Base-by-base conservation (phyloP, 1,139 yeast genomes). In the Debaryomyces subglobosus region DNA sequence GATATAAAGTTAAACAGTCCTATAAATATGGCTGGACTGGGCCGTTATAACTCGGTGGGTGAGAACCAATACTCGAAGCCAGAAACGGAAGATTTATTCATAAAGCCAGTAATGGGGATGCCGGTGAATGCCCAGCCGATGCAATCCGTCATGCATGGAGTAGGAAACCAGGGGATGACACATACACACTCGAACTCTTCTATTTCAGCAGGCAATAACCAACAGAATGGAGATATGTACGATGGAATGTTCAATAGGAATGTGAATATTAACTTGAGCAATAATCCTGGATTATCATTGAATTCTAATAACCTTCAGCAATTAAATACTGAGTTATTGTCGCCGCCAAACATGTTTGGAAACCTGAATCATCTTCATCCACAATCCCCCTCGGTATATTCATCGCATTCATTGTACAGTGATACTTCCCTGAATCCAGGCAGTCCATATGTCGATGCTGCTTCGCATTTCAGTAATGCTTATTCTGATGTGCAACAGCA, bases 361-460 rank as follows among this genome's bases (percentile, higher is more conserved):
- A 44, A 27, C 47, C 40, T 40, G 25, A 44, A 49, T 12, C 43
- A 32, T 9, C 43, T 59, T 16, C 51, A 50, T 45, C 62, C 63
- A 23, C 51, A 49, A 15, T 61, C 62, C 7, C 65, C 65, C 1
- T 50, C 59, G 36, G 58, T 53, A 13, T 58, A 52, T 43, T 64
- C 68, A 2, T 49, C 59, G 16, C 62, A 72, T 52, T 71, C 77
- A 4, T 46, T 64, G 9, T 68, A 66, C 52, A 62, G 73, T 9
- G 80, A 75, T 7, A 67, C 61, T 27, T 69, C 75, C 3, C 71
- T 73, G 51, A 70, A 70, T 48, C 72, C 77, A 2, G 70, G 68
- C 18, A 67, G 74, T 35, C 78, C 79, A 3, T 76, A 57, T 52
- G 60, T 64, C 35, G 79, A 74, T 50, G 78, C 78, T 0, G 59